A percentile compares a stretch with the other conserved stretches of the same genome.
Conservation (phyloP, 331 rosid species). For the Cydonia oblonga region DNA sequence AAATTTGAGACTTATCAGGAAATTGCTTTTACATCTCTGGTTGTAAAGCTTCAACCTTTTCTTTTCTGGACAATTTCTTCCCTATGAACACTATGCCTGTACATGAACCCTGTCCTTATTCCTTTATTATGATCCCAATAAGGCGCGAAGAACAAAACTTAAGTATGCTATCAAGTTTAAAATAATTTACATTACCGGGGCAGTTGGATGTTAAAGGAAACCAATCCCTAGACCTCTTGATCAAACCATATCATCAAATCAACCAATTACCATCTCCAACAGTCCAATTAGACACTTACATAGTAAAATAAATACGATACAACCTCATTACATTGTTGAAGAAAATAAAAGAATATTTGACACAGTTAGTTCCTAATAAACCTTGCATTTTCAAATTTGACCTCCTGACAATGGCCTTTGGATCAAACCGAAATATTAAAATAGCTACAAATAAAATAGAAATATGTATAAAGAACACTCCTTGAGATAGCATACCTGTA, state of each 20-base stretch:
- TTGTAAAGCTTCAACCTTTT: background rate
- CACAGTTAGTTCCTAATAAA: background rate
- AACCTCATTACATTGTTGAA: background rate
- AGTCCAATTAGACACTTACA: background rate
- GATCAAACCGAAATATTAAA: background rate
- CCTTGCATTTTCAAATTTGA: background rate
- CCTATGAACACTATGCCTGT: too few relatives aligned
- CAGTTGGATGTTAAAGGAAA: background rate
- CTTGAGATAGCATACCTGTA: constrained; percentile 52
- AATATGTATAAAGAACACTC: constrained; percentile 9
- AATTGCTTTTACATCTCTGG: background rate
- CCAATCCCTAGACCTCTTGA: background rate
- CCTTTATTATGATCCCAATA: background rate
- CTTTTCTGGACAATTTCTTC: background rate
- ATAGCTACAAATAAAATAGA: background rate
- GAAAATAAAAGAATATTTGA: background rate
- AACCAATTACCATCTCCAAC: background rate
- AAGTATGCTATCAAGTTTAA: background rate
- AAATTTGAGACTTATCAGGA: too few relatives aligned
- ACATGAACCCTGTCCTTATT: too few relatives aligned
- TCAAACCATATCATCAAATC: background rate
- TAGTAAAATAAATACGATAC: background rate
- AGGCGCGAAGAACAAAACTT: background rate
- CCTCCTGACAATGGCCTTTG: background rate
- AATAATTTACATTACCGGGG: background rate